Conservation (phyloP, 345 rosid genomes). For the Pistacia integerrima region DNA sequence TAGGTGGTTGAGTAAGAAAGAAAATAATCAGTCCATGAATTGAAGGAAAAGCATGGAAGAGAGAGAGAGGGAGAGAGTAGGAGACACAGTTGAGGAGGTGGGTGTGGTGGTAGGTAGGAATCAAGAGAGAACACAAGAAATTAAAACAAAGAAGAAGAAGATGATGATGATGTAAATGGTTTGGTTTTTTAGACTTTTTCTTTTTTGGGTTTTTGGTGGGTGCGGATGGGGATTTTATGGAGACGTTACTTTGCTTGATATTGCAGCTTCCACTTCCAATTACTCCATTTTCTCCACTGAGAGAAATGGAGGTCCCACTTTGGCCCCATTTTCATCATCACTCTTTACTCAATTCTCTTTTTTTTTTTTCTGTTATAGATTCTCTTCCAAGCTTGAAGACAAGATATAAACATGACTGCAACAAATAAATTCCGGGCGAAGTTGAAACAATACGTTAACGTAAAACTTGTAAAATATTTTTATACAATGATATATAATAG, state of each 20-base stretch:
- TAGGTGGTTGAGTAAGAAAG: conserved; percentile 21
- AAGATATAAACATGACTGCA: background rate
- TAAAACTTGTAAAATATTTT: too few relatives aligned
- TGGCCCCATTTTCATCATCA: conserved; percentile 26
- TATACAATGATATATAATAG: too few relatives aligned
- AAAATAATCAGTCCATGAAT: conserved; percentile 42
- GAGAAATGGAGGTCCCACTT: conserved; percentile 37
- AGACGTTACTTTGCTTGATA: conserved; percentile 47
- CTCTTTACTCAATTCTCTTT: background rate
- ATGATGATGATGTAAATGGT: conserved; percentile 21
- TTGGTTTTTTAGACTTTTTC: conserved; percentile 5
- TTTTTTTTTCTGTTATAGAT: background rate
- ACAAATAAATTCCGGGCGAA: too few relatives aligned
- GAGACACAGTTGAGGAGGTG: conserved; percentile 32
- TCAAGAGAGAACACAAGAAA: conserved; percentile 9
- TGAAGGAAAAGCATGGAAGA: conserved; percentile 39
- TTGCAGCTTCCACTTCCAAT: conserved; percentile 51
- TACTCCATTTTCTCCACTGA: conserved; percentile 38
- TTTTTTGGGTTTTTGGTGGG: conserved; percentile 26
- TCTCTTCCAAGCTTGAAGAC: conserved; percentile 21
- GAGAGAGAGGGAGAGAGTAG: conserved; percentile 8
- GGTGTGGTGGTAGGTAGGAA: conserved; percentile 43
- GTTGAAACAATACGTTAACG: too few relatives aligned
- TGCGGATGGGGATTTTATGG: conserved; percentile 34
- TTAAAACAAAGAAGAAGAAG: conserved; percentile 12